These are phyloP conservation scores for Chaetomium cochliodes DNA, from an alignment of 495 filamentous ascomycete species.

Conservation along the genomic window DNA sequence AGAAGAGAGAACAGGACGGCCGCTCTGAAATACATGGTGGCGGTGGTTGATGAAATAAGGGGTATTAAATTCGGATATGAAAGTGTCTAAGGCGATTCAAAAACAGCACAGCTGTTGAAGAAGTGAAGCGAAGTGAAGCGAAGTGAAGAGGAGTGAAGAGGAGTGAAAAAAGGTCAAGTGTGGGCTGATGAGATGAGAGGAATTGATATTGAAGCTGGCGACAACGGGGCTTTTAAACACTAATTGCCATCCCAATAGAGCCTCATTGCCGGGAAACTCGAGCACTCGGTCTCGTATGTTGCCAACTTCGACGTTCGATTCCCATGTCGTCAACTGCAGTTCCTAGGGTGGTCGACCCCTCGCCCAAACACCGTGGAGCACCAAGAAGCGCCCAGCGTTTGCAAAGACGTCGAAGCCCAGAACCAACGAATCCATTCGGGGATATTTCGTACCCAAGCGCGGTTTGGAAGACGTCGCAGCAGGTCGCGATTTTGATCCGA, in stretches of 20 bases:
- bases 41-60: not conserved
- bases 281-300: not conserved
- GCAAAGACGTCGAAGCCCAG: not conserved
- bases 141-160: slow-evolving; percentile 3
- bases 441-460: not conserved
- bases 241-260: not conserved
- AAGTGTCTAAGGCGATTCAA: slow-evolving; percentile 8
- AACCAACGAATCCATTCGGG: slow-evolving; percentile 5
- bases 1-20: slow-evolving; percentile 36
- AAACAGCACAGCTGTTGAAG: slow-evolving; percentile 34
- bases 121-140: slow-evolving; percentile 10
- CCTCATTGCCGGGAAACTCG: not conserved
- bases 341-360: not conserved
- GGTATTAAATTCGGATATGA: slow-evolving; percentile 4
- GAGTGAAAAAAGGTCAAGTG: slow-evolving; percentile 6
- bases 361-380: not conserved
- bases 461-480: slow-evolving; percentile 16
- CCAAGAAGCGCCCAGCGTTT: slow-evolving; percentile 1
- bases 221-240: slow-evolving; percentile 1
- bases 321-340: not conserved
- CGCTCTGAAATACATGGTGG: slow-evolving; percentile 36
- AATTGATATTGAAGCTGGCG: not conserved
- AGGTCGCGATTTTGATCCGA: not conserved
- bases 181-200: slow-evolving; percentile 11
- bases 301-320: not conserved